Evolutionary conservation across 306 rosid species (phyloP), one percentile per base, ranked within the genome.

Genomic region (Quercus glauca): DNA sequence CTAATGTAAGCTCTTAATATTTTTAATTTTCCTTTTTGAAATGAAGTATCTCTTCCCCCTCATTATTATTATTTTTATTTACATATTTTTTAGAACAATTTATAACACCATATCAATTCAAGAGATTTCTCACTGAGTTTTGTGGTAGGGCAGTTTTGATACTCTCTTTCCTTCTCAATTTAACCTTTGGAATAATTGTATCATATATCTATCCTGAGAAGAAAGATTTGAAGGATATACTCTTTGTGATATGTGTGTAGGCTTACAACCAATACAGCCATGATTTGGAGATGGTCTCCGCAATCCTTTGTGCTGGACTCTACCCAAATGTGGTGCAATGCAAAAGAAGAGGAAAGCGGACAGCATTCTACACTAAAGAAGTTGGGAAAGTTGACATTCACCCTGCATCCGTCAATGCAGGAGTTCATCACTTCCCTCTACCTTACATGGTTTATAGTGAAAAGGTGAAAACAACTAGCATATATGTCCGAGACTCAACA

Each of bases 321-420:
- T 94, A 92, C 83, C 99, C 99, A 17, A 94, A 94, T 79, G 99
- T 94, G 49, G 97, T 94, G 64, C 97, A 91, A 87, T 94, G 99
- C 89, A 94, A 94, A 85, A 88, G 92, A 84, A 87, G 97, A 86
- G 97, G 97, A 84, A 92, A 90, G 72, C 83, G 99, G 75, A 89
- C 92, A 1, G 91, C 92, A 1, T 90, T 94, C 86, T 91, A 86
- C 85, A 94, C 97, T 3, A 94, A 94, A 87, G 97, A 94, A 84
- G 97, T 92, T 11, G 97, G 99, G 73, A 92, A 92, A 83, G 97
- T 94, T 69, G 99, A 94, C 74, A 92, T 94, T 78, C 99, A 94
- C 84, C 97, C 99, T 37, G 92, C 95, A 60, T 94, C 97, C 45
- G 99, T 92, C 78, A 94, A 94, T 85, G 99, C 97, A 15, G 93